Base-by-base conservation (phyloP, 2,329 filamentous ascomycete species). In the Myriosclerotinia curreyana region DNA sequence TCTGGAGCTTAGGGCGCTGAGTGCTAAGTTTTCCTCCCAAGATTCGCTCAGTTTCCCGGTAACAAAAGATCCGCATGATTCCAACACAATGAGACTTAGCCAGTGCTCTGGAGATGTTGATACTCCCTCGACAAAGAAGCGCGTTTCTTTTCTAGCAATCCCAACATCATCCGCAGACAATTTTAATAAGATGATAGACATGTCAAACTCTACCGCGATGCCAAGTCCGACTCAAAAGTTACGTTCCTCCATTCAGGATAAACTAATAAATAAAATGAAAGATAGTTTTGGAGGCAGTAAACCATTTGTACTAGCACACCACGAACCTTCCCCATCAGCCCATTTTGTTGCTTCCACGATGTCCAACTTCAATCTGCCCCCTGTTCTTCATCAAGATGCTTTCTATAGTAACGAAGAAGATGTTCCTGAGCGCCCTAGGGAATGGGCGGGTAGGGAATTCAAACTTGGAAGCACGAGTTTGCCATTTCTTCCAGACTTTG, bases 361-460 rank as follows among this genome's bases (percentile, higher is more conserved):
- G 74, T 76, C 81, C 69, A 74, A 79, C n/a, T 76, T 81, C 64
- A 81, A 81, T 15, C 77, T 86, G 11, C 89, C 90, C 0, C 81
- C 87, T 65, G 82, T 90, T 17, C 83, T 97, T 56, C 96, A 96
- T 68, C 90, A 92, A 75, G 87, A 92, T 73, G 88, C 93, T 0
- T 93, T 88, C 72, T 98, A 96, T 74, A 90, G 92, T 70, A 82
- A 90, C 36, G 91, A 96, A 66, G 82, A 81, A 59, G 95, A 98
- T 76, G 89, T 97, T 0, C 92, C 93, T 15, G 82, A 88, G 48
- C 84, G 88, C 61, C 77, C 82, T 40, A 83, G 91, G 61, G 92
- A 96, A 75, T 98, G 96, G 77, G 94, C 90, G 8, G 94, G 94
- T 4, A 86, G 87, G 69, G 90, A 96, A 70, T 97, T 96, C 74